Conservation (phyloP, 2,329 filamentous ascomycete species). For the Alternaria gaisen region DNA sequence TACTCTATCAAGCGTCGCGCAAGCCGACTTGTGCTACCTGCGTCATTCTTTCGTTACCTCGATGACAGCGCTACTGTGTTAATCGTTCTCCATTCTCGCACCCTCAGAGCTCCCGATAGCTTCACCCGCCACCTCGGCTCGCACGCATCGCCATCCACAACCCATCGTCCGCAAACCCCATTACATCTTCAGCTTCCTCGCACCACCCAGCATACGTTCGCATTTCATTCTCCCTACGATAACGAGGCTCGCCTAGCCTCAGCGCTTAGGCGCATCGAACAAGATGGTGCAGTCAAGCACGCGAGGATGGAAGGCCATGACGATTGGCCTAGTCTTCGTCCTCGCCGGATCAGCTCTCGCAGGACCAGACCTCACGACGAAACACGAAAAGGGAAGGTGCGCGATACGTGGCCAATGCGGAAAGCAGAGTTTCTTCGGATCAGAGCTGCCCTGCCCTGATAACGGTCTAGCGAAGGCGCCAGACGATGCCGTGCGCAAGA, state of each 20-base stretch:
- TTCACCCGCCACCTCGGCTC: slow-evolving; percentile 27
- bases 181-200: slow-evolving; percentile 1
- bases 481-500: slow-evolving; percentile 73
- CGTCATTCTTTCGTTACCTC: slow-evolving; percentile 4
- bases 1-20: not conserved
- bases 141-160: not conserved
- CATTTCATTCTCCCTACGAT: not conserved
- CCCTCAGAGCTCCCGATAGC: slow-evolving; percentile 12
- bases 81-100: not conserved
- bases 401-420: slow-evolving; percentile 92
- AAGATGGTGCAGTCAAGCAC: slow-evolving; percentile 35
- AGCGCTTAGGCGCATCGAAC: slow-evolving; percentile 25
- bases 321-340: slow-evolving; percentile 41
- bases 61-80: not conserved
- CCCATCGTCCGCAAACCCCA: not conserved
- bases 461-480: slow-evolving; percentile 83
- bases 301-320: slow-evolving; percentile 33
- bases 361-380: slow-evolving; percentile 53
- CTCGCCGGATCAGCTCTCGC: slow-evolving; percentile 41
- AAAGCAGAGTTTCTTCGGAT: slow-evolving; percentile 87
- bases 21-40: not conserved
- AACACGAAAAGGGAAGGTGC: slow-evolving; percentile 87
- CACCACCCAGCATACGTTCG: not conserved
- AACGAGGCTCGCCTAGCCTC: not conserved
- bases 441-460: slow-evolving; percentile 89